phyloP scores from a whole-genome alignment of 495 filamentous ascomycete species.

The Aspergillus panamensis region DNA sequence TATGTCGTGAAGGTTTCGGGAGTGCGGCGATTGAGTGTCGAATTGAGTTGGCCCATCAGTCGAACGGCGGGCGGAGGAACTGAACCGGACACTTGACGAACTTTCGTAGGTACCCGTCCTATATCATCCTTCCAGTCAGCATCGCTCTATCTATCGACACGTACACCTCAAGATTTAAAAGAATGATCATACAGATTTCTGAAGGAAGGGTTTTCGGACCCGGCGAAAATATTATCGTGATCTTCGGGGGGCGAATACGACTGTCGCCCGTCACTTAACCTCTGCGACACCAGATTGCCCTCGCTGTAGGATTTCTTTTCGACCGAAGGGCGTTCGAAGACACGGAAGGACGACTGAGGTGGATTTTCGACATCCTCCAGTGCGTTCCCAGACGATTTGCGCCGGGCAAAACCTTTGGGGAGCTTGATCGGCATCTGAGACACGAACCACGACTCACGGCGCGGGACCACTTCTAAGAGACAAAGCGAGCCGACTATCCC shows the following conservation, averaged over 20 bases:
- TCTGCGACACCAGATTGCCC: conserved; percentile 40
- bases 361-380: conserved; percentile 53
- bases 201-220: conserved; percentile 31
- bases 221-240: conserved; percentile 45
- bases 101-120: conserved; percentile 61
- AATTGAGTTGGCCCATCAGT: conserved; percentile 58
- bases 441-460: conserved; percentile 14
- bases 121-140: conserved; percentile 52
- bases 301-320: conserved; percentile 50
- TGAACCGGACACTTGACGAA: conserved; percentile 60
- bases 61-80: conserved; percentile 71
- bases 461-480: conserved; percentile 14
- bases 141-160: conserved; percentile 24
- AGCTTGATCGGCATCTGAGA: conserved; percentile 65
- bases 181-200: conserved; percentile 42
- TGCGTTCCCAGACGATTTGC: conserved; percentile 64
- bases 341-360: conserved; percentile 55
- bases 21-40: conserved; percentile 49
- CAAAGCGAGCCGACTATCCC: conserved; percentile 13
- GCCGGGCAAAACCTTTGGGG: conserved; percentile 59
- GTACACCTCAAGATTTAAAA: conserved; percentile 11
- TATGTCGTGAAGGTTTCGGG: conserved; percentile 50
- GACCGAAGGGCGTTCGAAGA: conserved; percentile 53
- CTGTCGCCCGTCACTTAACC: conserved; percentile 36
- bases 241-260: conserved; percentile 51